These are phyloP conservation scores for Tylopilus vinaceipallidus DNA, from an alignment of 768 basidiomycete genomes.

Conservation along the genomic window DNA sequence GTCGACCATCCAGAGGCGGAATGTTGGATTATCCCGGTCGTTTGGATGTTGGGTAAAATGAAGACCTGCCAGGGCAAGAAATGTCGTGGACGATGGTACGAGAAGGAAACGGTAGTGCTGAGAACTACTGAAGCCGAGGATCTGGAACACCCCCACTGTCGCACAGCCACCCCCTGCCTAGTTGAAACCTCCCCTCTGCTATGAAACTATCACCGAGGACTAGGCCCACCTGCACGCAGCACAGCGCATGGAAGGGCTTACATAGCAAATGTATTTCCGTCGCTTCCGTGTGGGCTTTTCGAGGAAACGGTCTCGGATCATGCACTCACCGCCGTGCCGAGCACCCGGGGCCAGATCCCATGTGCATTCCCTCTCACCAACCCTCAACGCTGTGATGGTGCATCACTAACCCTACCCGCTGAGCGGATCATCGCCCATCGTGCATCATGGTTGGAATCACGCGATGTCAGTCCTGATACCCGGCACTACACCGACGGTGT, in stretches of 20 bases:
- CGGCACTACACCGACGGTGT: neutral
- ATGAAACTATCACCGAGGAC: neutral
- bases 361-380: neutral
- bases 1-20: conserved; percentile 9
- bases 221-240: neutral
- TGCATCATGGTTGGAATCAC: too few species aligned
- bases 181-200: too few species aligned
- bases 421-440: neutral
- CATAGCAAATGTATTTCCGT: neutral
- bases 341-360: neutral
- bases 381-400: neutral
- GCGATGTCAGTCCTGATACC: neutral
- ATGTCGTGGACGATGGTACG: neutral
- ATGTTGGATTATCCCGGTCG: too few species aligned
- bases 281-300: too few species aligned
- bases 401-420: neutral
- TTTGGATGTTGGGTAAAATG: neutral
- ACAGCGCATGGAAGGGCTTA: too few species aligned
- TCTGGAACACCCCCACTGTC: conserved; percentile 15
- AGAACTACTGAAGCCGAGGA: conserved; percentile 12
- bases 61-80: neutral
- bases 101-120: conserved; percentile 7
- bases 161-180: conserved; percentile 27
- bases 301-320: neutral
- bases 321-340: neutral